Evolutionary conservation across 2,329 filamentous ascomycete species (phyloP).

Genomic region (Fusarium pilosicola): DNA sequence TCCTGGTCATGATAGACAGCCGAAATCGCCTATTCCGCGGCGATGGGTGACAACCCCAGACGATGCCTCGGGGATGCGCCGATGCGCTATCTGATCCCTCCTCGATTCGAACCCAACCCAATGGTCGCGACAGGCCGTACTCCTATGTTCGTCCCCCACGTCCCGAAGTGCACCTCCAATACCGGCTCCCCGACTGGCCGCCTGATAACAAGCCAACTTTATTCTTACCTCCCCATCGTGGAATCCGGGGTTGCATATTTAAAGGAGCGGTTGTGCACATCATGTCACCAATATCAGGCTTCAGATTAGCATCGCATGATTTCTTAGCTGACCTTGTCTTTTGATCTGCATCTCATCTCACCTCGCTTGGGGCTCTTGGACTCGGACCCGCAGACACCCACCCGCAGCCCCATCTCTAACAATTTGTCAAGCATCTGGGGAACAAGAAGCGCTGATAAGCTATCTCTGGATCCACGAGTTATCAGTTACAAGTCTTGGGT

Average conservation of each 20-base stretch:
- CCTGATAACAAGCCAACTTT: slow-evolving; percentile 29
- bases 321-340: slow-evolving; percentile 16
- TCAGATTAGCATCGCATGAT: slow-evolving; percentile 19
- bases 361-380: slow-evolving; percentile 16
- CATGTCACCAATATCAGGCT: neutral
- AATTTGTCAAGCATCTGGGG: slow-evolving; percentile 28
- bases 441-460: slow-evolving; percentile 41
- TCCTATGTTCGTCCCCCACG: slow-evolving; percentile 36
- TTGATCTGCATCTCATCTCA: slow-evolving; percentile 16
- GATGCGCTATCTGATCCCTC: slow-evolving; percentile 27
- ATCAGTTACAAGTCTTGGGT: slow-evolving; percentile 31
- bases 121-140: slow-evolving; percentile 11
- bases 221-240: slow-evolving; percentile 3
- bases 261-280: slow-evolving; percentile 4
- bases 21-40: slow-evolving; percentile 8
- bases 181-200: slow-evolving; percentile 3
- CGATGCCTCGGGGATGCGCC: slow-evolving; percentile 7
- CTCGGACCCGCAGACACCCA: slow-evolving; percentile 36
- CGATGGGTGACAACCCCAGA: slow-evolving; percentile 5
- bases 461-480: slow-evolving; percentile 39
- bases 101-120: slow-evolving; percentile 19
- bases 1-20: neutral
- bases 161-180: slow-evolving; percentile 9
- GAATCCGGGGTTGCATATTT: slow-evolving; percentile 18
- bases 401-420: slow-evolving; percentile 15